These are phyloP conservation scores for Platanthera zijinensis DNA, from an alignment of 106 monocot genomes.

Conservation along the genomic window DNA sequence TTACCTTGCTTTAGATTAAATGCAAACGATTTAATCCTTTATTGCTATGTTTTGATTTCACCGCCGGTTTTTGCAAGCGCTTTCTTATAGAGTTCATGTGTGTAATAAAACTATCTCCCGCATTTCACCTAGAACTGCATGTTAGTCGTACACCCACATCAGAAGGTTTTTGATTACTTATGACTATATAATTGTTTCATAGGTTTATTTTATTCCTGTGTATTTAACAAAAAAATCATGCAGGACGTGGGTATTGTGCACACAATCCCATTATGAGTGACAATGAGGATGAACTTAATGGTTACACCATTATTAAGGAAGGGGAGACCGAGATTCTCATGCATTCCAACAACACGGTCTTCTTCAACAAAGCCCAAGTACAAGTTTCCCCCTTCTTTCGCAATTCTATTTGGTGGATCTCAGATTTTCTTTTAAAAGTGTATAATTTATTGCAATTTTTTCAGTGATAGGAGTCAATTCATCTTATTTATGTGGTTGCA, in stretches of 20 bases:
- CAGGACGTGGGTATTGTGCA: neutral
- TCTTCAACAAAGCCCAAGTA: slow-evolving; percentile 91
- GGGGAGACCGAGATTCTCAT: slow-evolving; percentile 90
- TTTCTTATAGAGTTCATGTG: too few species aligned
- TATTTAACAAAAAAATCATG: too few species aligned
- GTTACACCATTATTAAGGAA: slow-evolving; percentile 58
- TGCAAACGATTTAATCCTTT: too few species aligned
- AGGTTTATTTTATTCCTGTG: too few species aligned
- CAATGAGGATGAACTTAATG: slow-evolving; percentile 33
- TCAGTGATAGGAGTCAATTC: neutral
- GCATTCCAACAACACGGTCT: slow-evolving; percentile 60
- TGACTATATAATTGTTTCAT: too few species aligned
- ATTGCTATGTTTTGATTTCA: too few species aligned
- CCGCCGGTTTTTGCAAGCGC: too few species aligned
- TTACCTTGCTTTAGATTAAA: too few species aligned
- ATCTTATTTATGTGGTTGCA: neutral
- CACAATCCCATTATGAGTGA: slow-evolving; percentile 19
- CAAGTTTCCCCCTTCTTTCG: neutral
- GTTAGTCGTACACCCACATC: too few species aligned
- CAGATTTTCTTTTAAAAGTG: neutral
- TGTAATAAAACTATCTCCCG: too few species aligned
- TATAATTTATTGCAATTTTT: neutral
- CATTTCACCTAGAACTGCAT: too few species aligned
- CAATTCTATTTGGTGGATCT: neutral
- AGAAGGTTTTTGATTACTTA: too few species aligned